Conservation (phyloP, 2,329 filamentous ascomycete genomes). For the Aspergillus calidoustus region DNA sequence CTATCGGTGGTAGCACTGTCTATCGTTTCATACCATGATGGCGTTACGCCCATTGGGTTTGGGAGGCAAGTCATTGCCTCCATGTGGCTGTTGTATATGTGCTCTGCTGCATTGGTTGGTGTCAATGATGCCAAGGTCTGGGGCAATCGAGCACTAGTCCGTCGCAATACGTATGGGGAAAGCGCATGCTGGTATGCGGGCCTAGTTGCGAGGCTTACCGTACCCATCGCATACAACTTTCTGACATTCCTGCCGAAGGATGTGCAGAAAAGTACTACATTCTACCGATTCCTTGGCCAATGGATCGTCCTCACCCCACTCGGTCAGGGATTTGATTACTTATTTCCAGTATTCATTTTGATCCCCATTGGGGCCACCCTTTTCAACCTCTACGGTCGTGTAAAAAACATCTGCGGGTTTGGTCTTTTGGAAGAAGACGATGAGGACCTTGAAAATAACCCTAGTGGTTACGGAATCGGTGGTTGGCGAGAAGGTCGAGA, state of each 20-base stretch:
- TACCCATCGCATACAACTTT: conserved; percentile 95
- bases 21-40: conserved; percentile 69
- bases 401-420: conserved; percentile 78
- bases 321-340: conserved; percentile 80
- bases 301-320: conserved; percentile 83
- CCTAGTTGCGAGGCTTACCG: conserved; percentile 88
- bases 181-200: conserved; percentile 95
- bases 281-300: conserved; percentile 83
- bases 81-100: conserved; percentile 96
- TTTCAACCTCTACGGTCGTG: conserved; percentile 86
- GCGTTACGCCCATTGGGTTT: conserved; percentile 78
- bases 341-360: conserved; percentile 87
- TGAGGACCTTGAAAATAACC: conserved; percentile 63
- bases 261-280: conserved; percentile 77
- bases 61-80: conserved; percentile 83
- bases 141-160: conserved; percentile 89
- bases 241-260: conserved; percentile 79
- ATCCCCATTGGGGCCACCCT: conserved; percentile 82
- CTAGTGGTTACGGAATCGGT: conserved; percentile 71
- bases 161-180: conserved; percentile 88
- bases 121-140: conserved; percentile 96
- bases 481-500: conserved; percentile 91
- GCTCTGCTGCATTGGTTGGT: conserved; percentile 80
- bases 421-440: conserved; percentile 78
- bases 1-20: conserved; percentile 71